Evolutionary conservation across 495 filamentous ascomycete species (phyloP).

Genomic region (Hypoxylon cercidicola): DNA sequence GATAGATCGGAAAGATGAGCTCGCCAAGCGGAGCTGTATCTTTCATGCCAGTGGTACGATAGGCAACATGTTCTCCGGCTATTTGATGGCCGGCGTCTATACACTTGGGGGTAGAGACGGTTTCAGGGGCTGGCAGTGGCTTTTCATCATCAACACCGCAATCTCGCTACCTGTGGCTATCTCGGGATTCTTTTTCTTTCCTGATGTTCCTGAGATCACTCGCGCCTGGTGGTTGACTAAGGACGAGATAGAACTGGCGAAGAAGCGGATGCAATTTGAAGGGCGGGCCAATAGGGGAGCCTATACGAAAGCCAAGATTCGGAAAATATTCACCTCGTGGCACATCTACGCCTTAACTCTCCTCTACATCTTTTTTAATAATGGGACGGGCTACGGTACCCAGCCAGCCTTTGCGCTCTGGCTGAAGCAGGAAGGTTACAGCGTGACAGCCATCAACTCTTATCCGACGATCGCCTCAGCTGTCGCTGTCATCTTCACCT

Average conservation of each 20-base stretch:
- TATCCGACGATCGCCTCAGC: constrained; percentile 58
- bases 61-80: constrained; percentile 67
- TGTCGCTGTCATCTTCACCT: constrained; percentile 55
- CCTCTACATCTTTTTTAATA: constrained; percentile 55
- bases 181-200: constrained; percentile 67
- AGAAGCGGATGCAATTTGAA: constrained; percentile 57
- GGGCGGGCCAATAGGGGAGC: constrained; percentile 51
- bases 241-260: constrained; percentile 52
- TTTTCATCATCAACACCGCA: constrained; percentile 61
- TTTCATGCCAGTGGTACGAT: constrained; percentile 67
- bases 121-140: constrained; percentile 59
- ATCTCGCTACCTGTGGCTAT: constrained; percentile 61
- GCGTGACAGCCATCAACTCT: constrained; percentile 52
- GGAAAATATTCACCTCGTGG: constrained; percentile 56
- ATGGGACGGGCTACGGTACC: constrained; percentile 41
- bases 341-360: constrained; percentile 53
- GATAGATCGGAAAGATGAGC: constrained; percentile 61
- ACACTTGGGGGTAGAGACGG: constrained; percentile 63
- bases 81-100: constrained; percentile 67
- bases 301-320: constrained; percentile 52
- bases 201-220: constrained; percentile 69
- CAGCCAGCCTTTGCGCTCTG: constrained; percentile 50
- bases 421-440: constrained; percentile 52
- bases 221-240: constrained; percentile 61
- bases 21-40: constrained; percentile 70